Evolutionary conservation across 257 asterid genomes (phyloP).

Genomic region (Capsicum chinense): DNA sequence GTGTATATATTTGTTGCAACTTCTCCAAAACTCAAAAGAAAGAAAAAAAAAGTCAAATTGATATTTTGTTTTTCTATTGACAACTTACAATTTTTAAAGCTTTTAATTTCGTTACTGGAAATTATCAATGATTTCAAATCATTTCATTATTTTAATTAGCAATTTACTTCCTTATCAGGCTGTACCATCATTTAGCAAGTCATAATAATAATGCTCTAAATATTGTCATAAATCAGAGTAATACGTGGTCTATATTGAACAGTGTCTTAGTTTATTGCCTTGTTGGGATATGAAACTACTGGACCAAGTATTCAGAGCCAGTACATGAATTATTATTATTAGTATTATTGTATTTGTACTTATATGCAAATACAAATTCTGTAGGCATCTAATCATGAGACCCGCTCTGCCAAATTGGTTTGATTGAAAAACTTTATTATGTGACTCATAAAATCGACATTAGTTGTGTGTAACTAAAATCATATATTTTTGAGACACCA

Average conservation of each 20-base stretch:
- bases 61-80: not conserved
- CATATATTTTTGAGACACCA: too few relatives aligned
- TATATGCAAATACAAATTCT: not conserved
- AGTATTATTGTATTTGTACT: not conserved
- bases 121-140: not conserved
- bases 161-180: not conserved
- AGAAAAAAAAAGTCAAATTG: not conserved
- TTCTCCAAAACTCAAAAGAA: too few relatives aligned
- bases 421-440: accelerated
- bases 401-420: not conserved
- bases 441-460: too few relatives aligned
- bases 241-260: not conserved
- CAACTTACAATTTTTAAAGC: not conserved
- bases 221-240: not conserved
- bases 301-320: not conserved
- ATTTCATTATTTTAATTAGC: not conserved
- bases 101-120: not conserved
- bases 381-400: not conserved
- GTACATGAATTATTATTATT: not conserved
- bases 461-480: too few relatives aligned
- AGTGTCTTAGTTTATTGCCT: not conserved
- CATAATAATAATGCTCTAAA: constrained; percentile 2
- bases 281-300: not conserved
- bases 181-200: not conserved
- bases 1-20: too few relatives aligned